Percentiles rank a stretch among this genome's conserved stretches.
phyloP scores from a whole-genome alignment of 2,329 filamentous ascomycete genomes.

The Berkeleyomyces rouxiae region DNA sequence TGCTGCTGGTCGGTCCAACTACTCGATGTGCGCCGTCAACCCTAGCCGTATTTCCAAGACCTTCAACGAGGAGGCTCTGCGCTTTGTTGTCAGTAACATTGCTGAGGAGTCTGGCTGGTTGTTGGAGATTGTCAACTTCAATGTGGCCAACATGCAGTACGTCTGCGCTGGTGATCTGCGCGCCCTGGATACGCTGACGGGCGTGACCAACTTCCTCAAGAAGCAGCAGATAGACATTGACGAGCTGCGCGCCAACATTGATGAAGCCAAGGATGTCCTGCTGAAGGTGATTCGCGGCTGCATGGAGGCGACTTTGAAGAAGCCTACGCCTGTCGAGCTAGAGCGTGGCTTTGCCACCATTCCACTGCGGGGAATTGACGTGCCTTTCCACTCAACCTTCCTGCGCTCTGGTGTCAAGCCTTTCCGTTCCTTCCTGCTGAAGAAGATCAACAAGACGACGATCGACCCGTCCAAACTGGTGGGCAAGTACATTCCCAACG shows the following conservation, averaged over 20 bases:
- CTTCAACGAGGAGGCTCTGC: conserved; percentile 92
- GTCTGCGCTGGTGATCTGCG: conserved; percentile 55
- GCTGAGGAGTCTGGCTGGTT: conserved; percentile 89
- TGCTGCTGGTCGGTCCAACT: conserved; percentile 82
- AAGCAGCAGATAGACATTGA: conserved; percentile 95
- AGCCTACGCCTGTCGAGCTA: conserved; percentile 75
- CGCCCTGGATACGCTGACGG: conserved; percentile 54
- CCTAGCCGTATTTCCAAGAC: conserved; percentile 96
- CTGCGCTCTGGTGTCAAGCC: conserved; percentile 95
- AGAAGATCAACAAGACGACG: conserved; percentile 99
- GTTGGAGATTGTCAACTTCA: conserved; percentile 97
- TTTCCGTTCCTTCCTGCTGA: conserved; percentile 93
- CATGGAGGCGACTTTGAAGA: conserved; percentile 71
- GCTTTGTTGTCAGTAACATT: conserved; percentile 93
- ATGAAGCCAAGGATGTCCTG: conserved; percentile 80
- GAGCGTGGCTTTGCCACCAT: conserved; percentile 95
- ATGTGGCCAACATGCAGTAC: conserved; percentile 61
- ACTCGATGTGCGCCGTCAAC: conserved; percentile 98
- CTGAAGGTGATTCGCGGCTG: conserved; percentile 82
- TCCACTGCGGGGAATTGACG: conserved; percentile 90
- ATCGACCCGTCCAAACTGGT: conserved; percentile 94
- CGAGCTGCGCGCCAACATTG: conserved; percentile 72
- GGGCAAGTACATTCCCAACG: conserved; percentile 98
- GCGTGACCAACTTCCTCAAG: conserved; percentile 90
- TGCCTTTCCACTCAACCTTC: conserved; percentile 98